Evolutionary conservation across 139 green algal species (phyloP).

Genomic region (Chlorokybus atmophyticus): DNA sequence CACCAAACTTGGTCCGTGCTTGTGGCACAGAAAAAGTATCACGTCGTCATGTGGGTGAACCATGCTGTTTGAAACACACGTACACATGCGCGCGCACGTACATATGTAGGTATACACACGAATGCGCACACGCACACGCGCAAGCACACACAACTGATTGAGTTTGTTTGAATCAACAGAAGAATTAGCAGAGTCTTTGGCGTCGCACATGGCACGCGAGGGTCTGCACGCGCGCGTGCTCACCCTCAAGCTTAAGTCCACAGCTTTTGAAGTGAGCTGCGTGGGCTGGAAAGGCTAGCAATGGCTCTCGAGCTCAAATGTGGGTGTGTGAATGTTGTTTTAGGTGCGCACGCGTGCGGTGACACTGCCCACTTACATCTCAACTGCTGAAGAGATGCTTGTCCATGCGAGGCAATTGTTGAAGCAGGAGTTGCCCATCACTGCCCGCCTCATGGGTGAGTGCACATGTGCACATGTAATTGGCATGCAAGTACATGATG

Average conservation of each 20-base stretch:
- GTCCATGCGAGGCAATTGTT: slow-evolving; percentile 46
- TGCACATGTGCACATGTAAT: too few relatives aligned
- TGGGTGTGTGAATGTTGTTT: too few relatives aligned
- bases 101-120: too few relatives aligned
- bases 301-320: too few relatives aligned
- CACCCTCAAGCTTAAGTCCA: slow-evolving; percentile 34
- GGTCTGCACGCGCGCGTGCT: slow-evolving; percentile 18
- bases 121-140: too few relatives aligned
- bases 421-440: slow-evolving; percentile 47
- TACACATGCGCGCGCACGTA: too few relatives aligned
- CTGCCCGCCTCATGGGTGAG: slow-evolving; percentile 61
- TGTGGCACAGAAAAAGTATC: background rate
- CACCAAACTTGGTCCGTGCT: slow-evolving; percentile 18
- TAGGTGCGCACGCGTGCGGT: slow-evolving; percentile 46
- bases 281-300: too few relatives aligned
- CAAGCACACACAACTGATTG: too few relatives aligned
- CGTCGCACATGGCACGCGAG: slow-evolving; percentile 16
- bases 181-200: slow-evolving; percentile 15
- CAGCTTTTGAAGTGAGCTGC: too few relatives aligned
- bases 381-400: slow-evolving; percentile 40
- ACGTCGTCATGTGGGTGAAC: background rate
- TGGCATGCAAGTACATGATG: too few relatives aligned
- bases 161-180: too few relatives aligned
- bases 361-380: slow-evolving; percentile 46
- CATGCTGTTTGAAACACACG: too few relatives aligned